A percentile compares a stretch with the other conserved stretches of the same genome.
phyloP scores from a whole-genome alignment of 2,329 filamentous ascomycete species.

The Venturia effusa region DNA sequence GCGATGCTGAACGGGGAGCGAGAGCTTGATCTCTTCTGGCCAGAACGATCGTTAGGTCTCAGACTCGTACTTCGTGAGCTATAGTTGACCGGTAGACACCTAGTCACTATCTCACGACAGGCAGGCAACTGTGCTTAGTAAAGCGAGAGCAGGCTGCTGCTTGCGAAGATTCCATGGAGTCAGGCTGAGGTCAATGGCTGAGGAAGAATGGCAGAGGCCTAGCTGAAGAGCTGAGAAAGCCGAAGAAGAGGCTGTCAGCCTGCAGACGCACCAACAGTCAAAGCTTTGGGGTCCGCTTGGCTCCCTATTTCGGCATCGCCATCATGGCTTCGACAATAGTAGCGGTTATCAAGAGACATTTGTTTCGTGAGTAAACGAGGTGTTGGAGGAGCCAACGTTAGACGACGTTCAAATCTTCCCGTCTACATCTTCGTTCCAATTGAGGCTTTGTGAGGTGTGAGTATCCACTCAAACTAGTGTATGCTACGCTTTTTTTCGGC shows the following conservation, averaged over 20 bases:
- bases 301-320: not conserved
- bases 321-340: not conserved
- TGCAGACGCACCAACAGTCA: not conserved
- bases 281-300: not conserved
- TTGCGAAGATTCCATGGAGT: not conserved
- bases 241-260: not conserved
- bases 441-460: too few species aligned
- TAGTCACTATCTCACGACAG: not conserved
- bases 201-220: not conserved
- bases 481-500: too few species aligned
- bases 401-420: too few species aligned
- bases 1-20: conserved; percentile 3
- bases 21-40: conserved; percentile 1
- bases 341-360: too few species aligned
- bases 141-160: not conserved
- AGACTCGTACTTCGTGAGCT: not conserved
- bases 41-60: not conserved
- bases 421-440: too few species aligned
- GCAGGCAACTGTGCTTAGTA: not conserved
- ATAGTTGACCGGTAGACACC: not conserved
- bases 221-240: not conserved
- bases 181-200: not conserved
- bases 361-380: not conserved
- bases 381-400: not conserved
- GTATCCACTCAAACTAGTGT: conserved; percentile 2